Percentiles rank a stretch among this genome's conserved stretches.
Conservation (phyloP, 1,139 yeast genomes). For the Sugiyamaella castrensis region DNA sequence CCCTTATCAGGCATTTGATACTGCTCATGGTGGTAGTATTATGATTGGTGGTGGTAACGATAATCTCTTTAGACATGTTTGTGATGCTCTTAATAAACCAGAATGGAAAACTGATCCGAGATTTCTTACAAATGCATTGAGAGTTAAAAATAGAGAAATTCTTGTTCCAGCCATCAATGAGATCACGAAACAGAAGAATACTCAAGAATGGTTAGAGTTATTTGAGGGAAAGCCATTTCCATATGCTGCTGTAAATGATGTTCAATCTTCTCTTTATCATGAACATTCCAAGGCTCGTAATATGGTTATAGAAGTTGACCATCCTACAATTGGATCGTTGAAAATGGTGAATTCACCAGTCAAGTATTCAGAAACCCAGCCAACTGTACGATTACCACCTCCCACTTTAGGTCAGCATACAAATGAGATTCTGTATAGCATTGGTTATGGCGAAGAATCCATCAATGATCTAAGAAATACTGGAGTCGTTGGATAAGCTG, state of each 20-base stretch:
- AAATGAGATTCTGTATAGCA: slow-evolving; percentile 30
- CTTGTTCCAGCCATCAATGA: slow-evolving; percentile 37
- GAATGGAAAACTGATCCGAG: slow-evolving; percentile 40
- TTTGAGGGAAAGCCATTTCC: slow-evolving; percentile 40
- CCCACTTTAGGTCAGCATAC: slow-evolving; percentile 42
- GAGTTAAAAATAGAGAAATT: slow-evolving; percentile 38
- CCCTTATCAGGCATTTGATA: slow-evolving; percentile 44
- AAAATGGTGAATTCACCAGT: slow-evolving; percentile 42
- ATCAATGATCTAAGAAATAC: slow-evolving; percentile 23
- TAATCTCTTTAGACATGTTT: slow-evolving; percentile 36
- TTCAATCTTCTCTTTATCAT: slow-evolving; percentile 38
- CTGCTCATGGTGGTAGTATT: slow-evolving; percentile 38
- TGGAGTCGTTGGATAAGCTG: slow-evolving; percentile 32
- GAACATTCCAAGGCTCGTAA: slow-evolving; percentile 40
- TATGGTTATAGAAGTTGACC: slow-evolving; percentile 40
- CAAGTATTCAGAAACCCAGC: slow-evolving; percentile 40
- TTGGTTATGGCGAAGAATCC: slow-evolving; percentile 26
- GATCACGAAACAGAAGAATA: slow-evolving; percentile 33
- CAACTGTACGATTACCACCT: slow-evolving; percentile 41
- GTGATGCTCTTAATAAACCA: slow-evolving; percentile 37
- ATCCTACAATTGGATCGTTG: slow-evolving; percentile 38
- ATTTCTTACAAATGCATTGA: slow-evolving; percentile 38
- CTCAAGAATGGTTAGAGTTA: slow-evolving; percentile 38
- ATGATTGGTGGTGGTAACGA: slow-evolving; percentile 47
- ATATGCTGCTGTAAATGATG: slow-evolving; percentile 43